These are phyloP conservation scores for Yarrowia sp. DNA, from an alignment of 805 yeast genomes.

Conservation along the genomic window DNA sequence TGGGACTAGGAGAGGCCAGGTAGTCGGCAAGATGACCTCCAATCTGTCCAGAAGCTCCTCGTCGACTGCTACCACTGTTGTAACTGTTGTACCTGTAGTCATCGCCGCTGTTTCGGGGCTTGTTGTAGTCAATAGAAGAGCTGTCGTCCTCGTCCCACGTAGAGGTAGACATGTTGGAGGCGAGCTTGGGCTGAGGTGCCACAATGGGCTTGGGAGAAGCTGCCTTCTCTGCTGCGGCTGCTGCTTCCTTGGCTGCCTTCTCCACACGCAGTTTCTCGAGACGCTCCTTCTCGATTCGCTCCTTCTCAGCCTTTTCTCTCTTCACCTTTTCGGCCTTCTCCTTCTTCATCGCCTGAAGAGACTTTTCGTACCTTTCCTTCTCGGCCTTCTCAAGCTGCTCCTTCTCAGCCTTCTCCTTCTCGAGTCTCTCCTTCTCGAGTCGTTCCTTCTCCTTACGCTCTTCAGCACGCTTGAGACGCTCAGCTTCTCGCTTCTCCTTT, in stretches of 20 bases:
- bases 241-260: neutral
- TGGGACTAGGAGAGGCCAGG: conserved; percentile 32
- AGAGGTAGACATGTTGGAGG: conserved; percentile 25
- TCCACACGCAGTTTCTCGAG: conserved; percentile 3
- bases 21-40: conserved; percentile 32
- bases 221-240: neutral
- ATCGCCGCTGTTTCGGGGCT: conserved; percentile 3
- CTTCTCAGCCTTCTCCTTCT: conserved; percentile 13
- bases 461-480: conserved; percentile 10
- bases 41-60: conserved; percentile 19
- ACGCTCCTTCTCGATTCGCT: conserved; percentile 8
- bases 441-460: conserved; percentile 14
- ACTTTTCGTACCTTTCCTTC: conserved; percentile 14
- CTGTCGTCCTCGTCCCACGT: conserved; percentile 24
- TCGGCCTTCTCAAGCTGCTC: conserved; percentile 23
- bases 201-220: neutral
- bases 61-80: conserved; percentile 19
- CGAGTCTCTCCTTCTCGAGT: conserved; percentile 3
- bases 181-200: conserved; percentile 28
- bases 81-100: conserved; percentile 16
- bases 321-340: conserved; percentile 24
- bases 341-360: conserved; percentile 30
- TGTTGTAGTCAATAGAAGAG: conserved; percentile 9
- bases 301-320: conserved; percentile 20
- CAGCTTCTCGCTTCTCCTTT: conserved; percentile 26